These are phyloP conservation scores for Alisma plantagoaquatica DNA, from an alignment of 106 monocot species.

Conservation along the genomic window DNA sequence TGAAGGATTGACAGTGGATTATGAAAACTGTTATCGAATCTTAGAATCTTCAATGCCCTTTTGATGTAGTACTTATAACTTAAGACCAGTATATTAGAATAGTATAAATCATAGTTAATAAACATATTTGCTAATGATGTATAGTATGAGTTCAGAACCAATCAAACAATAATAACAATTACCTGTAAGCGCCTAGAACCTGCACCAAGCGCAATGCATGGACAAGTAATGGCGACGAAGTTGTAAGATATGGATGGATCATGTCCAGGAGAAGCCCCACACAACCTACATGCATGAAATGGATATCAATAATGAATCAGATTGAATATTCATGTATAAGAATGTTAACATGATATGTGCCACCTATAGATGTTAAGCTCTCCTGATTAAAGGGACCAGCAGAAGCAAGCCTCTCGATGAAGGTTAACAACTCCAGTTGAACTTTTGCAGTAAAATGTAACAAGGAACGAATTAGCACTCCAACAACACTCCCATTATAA, in stretches of 20 bases:
- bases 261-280: conserved; percentile 85
- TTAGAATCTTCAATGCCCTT: no score
- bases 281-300: conserved; percentile 68
- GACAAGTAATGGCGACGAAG: conserved; percentile 68
- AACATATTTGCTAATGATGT: no score
- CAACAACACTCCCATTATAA: conserved; percentile 85
- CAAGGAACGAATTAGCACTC: conserved; percentile 75
- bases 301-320: no score
- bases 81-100: no score
- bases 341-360: no score
- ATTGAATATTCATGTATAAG: no score
- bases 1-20: no score
- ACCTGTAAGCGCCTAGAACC: conserved; percentile 95
- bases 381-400: conserved; percentile 89
- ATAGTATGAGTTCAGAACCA: no score
- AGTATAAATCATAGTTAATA: no score
- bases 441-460: conserved; percentile 84
- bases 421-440: conserved; percentile 74
- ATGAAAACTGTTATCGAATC: no score
- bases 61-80: no score
- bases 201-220: conserved; percentile 79
- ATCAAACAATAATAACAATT: neutral
- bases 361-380: conserved; percentile 89
- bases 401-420: conserved; percentile 76
- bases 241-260: conserved; percentile 64